Conservation (phyloP, 495 filamentous ascomycete genomes). For the Hypoxylon lienhwacheense region DNA sequence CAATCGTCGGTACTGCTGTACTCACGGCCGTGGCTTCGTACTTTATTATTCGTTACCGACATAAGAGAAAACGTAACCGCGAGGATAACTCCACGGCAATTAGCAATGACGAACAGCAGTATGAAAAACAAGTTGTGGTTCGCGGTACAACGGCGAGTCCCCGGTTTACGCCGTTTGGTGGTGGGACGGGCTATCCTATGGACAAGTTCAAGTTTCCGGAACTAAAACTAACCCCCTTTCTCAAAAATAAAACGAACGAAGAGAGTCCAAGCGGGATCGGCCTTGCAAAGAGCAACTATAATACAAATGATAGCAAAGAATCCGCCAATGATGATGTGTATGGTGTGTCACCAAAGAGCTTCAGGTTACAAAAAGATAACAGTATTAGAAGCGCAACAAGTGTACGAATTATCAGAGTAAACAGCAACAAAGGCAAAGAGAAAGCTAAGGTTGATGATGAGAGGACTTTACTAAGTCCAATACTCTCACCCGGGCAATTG, state of each 20-base stretch:
- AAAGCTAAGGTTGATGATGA: slow-evolving; percentile 17
- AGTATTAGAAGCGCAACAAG: slow-evolving; percentile 32
- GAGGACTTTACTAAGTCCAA: slow-evolving; percentile 14
- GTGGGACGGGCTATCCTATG: slow-evolving; percentile 24
- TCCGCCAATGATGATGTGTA: slow-evolving; percentile 16
- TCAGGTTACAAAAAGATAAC: slow-evolving; percentile 33
- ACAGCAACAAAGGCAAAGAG: slow-evolving; percentile 26
- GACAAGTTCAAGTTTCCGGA: slow-evolving; percentile 34
- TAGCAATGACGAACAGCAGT: slow-evolving; percentile 9
- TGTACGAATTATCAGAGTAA: slow-evolving; percentile 37
- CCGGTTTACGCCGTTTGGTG: slow-evolving; percentile 33
- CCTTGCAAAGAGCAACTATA: slow-evolving; percentile 20
- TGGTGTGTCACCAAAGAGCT: slow-evolving; percentile 17
- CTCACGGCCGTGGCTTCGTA: slow-evolving; percentile 40
- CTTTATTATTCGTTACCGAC: slow-evolving; percentile 40
- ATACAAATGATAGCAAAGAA: not conserved
- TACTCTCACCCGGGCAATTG: slow-evolving; percentile 3
- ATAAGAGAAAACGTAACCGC: slow-evolving; percentile 29
- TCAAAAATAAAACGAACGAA: slow-evolving; percentile 24
- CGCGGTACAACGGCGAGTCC: slow-evolving; percentile 23
- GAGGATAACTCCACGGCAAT: slow-evolving; percentile 5
- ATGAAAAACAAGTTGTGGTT: slow-evolving; percentile 25
- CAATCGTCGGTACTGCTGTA: slow-evolving; percentile 46
- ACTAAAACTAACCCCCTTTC: slow-evolving; percentile 18
- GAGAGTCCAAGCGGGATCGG: slow-evolving; percentile 19